Evolutionary conservation across 1,139 yeast genomes (phyloP).

Genomic region (Taphrina communis): DNA sequence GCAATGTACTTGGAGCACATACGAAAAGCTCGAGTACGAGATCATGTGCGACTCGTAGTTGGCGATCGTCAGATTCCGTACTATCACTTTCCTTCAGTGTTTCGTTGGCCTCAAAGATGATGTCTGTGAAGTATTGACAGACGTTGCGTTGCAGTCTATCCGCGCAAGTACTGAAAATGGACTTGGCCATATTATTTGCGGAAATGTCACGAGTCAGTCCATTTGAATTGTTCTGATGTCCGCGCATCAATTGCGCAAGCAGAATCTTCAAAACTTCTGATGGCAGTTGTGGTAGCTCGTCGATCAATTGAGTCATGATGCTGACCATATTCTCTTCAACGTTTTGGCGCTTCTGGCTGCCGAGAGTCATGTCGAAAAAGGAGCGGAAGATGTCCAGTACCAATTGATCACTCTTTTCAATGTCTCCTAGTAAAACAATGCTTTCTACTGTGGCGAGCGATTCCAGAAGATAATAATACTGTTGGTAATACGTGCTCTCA

Average conservation of each 20-base stretch:
- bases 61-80: conserved; percentile 54
- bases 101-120: conserved; percentile 54
- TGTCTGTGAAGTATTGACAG: conserved; percentile 81
- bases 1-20: conserved; percentile 73
- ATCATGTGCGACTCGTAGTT: conserved; percentile 65
- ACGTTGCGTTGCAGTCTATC: conserved; percentile 79
- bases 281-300: conserved; percentile 76
- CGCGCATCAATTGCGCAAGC: conserved; percentile 58
- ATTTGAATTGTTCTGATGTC: conserved; percentile 10
- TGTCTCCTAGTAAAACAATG: conserved; percentile 78
- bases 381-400: conserved; percentile 64
- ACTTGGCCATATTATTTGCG: conserved; percentile 59
- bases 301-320: conserved; percentile 73
- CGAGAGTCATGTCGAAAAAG: conserved; percentile 63
- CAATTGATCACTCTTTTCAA: conserved; percentile 62
- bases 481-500: conserved; percentile 69
- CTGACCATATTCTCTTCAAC: conserved; percentile 67
- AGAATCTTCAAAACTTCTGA: conserved; percentile 66
- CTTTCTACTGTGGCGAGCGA: conserved; percentile 78
- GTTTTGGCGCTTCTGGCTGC: conserved; percentile 49
- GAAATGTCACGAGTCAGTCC: not conserved
- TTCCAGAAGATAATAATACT: conserved; percentile 70
- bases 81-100: conserved; percentile 47
- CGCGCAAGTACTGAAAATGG: conserved; percentile 71
- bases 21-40: conserved; percentile 76